These are phyloP conservation scores for Begonia peltatifolia DNA, from an alignment of 306 rosid species.

Conservation along the genomic window DNA sequence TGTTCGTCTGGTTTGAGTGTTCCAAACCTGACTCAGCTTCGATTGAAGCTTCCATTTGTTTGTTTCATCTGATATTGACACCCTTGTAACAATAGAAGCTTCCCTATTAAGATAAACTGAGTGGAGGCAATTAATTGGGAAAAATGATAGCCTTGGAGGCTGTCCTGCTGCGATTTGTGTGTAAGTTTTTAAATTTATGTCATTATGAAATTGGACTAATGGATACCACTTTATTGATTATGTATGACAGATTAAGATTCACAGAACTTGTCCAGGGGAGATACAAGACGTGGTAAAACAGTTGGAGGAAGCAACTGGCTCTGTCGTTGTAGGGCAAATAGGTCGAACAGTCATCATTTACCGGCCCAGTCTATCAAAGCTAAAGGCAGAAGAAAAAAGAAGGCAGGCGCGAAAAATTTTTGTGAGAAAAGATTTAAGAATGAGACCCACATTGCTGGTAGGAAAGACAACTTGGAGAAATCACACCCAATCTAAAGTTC, in stretches of 20 bases:
- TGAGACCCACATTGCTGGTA: constrained; percentile 20
- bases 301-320: constrained; percentile 26
- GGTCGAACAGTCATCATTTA: constrained; percentile 57
- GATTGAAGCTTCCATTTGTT: too few relatives aligned
- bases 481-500: neutral
- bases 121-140: too few relatives aligned
- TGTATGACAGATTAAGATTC: constrained; percentile 55
- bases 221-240: neutral
- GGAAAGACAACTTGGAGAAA: constrained; percentile 4
- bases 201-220: neutral
- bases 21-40: too few relatives aligned
- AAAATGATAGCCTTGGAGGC: too few relatives aligned
- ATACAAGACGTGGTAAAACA: constrained; percentile 58
- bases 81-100: too few relatives aligned
- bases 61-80: too few relatives aligned
- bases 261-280: constrained; percentile 75
- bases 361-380: constrained; percentile 68
- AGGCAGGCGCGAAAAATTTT: constrained; percentile 26
- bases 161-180: too few relatives aligned
- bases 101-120: too few relatives aligned
- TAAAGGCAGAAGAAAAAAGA: constrained; percentile 83
- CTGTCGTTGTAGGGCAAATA: constrained; percentile 43
- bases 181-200: neutral
- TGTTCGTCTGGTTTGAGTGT: too few relatives aligned
- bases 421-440: constrained; percentile 22